Evolutionary conservation across 2,329 filamentous ascomycete species (phyloP).

Genomic region (Xylariomycetidae sp.): DNA sequence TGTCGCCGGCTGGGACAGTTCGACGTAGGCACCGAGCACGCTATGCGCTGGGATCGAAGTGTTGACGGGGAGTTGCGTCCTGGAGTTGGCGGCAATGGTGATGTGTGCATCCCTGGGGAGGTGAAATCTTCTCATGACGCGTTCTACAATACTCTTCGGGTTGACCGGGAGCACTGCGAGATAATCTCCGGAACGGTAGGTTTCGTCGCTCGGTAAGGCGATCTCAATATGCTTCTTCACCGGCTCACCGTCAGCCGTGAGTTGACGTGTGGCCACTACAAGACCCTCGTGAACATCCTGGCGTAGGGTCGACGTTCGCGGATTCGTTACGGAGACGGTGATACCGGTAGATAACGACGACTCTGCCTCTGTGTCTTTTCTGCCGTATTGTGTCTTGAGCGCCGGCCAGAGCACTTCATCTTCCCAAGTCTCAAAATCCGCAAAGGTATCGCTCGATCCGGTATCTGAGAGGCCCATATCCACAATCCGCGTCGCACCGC

Average conservation of each 20-base stretch:
- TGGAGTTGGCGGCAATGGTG: constrained; percentile 50
- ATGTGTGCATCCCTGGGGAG: constrained; percentile 66
- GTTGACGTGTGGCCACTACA: constrained; percentile 47
- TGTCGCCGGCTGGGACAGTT: constrained; percentile 68
- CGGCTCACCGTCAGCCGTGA: constrained; percentile 47
- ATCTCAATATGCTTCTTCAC: constrained; percentile 64
- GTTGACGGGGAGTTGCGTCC: constrained; percentile 50
- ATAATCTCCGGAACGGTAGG: constrained; percentile 72
- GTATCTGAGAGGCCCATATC: constrained; percentile 46
- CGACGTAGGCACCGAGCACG: constrained; percentile 66
- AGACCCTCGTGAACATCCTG: constrained; percentile 59
- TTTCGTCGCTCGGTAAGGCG: constrained; percentile 59
- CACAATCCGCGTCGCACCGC: constrained; percentile 44
- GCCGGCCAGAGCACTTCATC: constrained; percentile 49
- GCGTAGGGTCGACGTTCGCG: constrained; percentile 53
- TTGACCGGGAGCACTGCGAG: constrained; percentile 71
- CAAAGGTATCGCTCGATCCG: constrained; percentile 51
- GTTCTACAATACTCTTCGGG: constrained; percentile 53
- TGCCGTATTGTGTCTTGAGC: constrained; percentile 31
- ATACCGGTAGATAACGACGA: constrained; percentile 23
- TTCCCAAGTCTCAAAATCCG: constrained; percentile 55
- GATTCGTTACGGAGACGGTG: constrained; percentile 47
- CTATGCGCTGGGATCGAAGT: constrained; percentile 56
- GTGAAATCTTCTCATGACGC: constrained; percentile 61
- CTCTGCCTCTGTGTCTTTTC: constrained; percentile 13